A percentile compares a stretch with the other conserved stretches of the same genome.
These are phyloP conservation scores for Termitomyces bulborhizus DNA, from an alignment of 768 basidiomycete species.

Conservation along the genomic window DNA sequence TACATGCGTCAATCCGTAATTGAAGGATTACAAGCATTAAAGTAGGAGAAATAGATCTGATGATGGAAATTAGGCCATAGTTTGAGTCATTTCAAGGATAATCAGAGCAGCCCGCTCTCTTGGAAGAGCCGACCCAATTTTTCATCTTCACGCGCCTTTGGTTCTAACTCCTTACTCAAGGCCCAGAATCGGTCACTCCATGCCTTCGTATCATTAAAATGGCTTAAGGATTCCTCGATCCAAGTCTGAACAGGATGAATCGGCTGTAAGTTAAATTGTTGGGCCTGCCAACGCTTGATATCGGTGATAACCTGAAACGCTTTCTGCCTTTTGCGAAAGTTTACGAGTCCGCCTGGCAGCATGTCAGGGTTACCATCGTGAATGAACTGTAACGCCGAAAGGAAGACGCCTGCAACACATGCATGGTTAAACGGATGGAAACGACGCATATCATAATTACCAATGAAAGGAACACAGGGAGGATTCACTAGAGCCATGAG, in stretches of 20 bases:
- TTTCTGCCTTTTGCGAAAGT: constrained; percentile 93
- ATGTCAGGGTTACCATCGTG: constrained; percentile 92
- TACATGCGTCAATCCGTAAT: no score
- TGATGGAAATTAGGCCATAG: constrained; percentile 31
- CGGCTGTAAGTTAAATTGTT: constrained; percentile 77
- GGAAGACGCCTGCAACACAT: constrained; percentile 70
- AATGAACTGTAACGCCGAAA: constrained; percentile 92
- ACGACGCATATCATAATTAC: constrained; percentile 34
- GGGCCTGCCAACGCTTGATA: constrained; percentile 92
- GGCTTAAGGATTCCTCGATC: constrained; percentile 72
- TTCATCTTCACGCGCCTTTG: constrained; percentile 92
- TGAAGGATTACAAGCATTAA: no score
- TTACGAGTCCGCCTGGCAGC: constrained; percentile 75
- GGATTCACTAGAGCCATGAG: constrained; percentile 77
- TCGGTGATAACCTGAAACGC: constrained; percentile 93
- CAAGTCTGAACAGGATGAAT: constrained; percentile 64
- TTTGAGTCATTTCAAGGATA: constrained; percentile 35
- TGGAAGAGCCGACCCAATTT: constrained; percentile 89
- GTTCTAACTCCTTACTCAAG: constrained; percentile 80
- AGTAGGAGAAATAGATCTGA: no score
- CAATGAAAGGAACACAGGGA: constrained; percentile 96
- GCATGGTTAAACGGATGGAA: not conserved
- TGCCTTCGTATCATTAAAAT: constrained; percentile 60
- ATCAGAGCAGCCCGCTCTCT: constrained; percentile 46
- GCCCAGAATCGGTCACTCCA: constrained; percentile 79